These are phyloP conservation scores for Phialophora verrucosa DNA, from an alignment of 2,329 filamentous ascomycete genomes.

Conservation along the genomic window DNA sequence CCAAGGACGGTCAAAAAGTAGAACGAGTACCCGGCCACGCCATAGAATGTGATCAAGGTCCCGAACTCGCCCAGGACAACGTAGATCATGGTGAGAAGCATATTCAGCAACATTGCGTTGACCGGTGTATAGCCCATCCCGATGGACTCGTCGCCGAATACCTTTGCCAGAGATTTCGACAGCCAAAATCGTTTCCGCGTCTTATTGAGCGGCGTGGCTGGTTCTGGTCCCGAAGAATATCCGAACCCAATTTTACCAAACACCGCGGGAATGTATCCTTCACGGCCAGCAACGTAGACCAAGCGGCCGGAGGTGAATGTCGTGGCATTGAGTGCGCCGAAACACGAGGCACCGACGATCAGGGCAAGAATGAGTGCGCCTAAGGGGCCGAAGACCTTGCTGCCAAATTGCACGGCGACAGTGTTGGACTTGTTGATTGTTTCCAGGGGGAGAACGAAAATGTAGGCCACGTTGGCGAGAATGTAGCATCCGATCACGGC, in stretches of 20 bases:
- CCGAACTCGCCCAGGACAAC: conserved; percentile 86
- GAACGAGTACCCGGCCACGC: conserved; percentile 94
- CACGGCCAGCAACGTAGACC: conserved; percentile 91
- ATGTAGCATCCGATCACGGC: conserved; percentile 90
- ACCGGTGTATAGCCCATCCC: conserved; percentile 94
- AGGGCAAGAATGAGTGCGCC: conserved; percentile 85
- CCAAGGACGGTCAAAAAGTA: conserved; percentile 96
- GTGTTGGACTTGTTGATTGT: conserved; percentile 89
- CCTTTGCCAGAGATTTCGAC: conserved; percentile 62
- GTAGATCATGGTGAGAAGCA: conserved; percentile 73
- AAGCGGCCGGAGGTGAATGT: conserved; percentile 92
- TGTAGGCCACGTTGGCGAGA: conserved; percentile 90
- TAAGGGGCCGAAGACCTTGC: conserved; percentile 82
- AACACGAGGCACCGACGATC: conserved; percentile 87
- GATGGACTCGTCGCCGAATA: conserved; percentile 76
- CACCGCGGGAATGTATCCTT: conserved; percentile 84
- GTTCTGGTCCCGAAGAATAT: conserved; percentile 36
- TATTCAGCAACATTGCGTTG: conserved; percentile 85
- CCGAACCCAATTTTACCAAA: conserved; percentile 83
- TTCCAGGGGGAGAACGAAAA: conserved; percentile 82
- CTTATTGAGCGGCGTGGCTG: conserved; percentile 43
- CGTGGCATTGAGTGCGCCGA: conserved; percentile 91
- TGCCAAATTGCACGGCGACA: conserved; percentile 92
- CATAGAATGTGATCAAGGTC: conserved; percentile 94
- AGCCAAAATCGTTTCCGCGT: conserved; percentile 60